Evolutionary conservation across 345 rosid genomes (phyloP).

Genomic region (Gossypium sturtianum): DNA sequence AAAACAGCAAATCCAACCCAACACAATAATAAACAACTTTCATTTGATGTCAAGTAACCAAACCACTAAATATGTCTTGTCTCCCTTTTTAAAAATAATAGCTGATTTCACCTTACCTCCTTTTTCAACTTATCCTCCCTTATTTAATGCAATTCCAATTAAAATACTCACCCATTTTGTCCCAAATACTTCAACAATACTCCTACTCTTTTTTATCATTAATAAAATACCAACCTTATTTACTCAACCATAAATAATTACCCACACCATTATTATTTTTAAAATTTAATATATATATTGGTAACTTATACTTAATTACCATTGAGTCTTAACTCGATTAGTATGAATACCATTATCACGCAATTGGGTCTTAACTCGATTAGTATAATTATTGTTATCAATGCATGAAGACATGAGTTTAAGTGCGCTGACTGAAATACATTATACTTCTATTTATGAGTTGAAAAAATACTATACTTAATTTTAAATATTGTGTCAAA

Average conservation of each 20-base stretch:
- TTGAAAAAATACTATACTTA: no score
- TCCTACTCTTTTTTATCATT: background rate
- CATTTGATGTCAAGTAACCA: background rate
- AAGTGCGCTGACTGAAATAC: rapidly evolving
- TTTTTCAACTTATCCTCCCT: no score
- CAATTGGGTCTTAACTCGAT: no score
- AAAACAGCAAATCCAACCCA: background rate
- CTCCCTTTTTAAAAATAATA: background rate
- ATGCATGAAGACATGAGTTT: rapidly evolving
- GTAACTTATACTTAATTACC: no score
- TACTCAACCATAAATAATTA: background rate
- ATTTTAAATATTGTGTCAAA: no score
- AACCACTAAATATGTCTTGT: background rate
- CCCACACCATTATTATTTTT: background rate
- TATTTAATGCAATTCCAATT: background rate
- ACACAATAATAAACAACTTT: background rate
- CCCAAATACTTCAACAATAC: conserved; percentile 6
- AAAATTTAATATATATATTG: no score
- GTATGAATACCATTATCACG: no score
- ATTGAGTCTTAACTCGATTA: no score
- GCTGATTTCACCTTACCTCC: background rate
- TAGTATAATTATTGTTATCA: no score
- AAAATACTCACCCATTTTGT: background rate
- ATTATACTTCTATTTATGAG: rapidly evolving
- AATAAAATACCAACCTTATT: background rate